Conservation (phyloP, 2,329 filamentous ascomycete species). For the Aspergillus fischeri region DNA sequence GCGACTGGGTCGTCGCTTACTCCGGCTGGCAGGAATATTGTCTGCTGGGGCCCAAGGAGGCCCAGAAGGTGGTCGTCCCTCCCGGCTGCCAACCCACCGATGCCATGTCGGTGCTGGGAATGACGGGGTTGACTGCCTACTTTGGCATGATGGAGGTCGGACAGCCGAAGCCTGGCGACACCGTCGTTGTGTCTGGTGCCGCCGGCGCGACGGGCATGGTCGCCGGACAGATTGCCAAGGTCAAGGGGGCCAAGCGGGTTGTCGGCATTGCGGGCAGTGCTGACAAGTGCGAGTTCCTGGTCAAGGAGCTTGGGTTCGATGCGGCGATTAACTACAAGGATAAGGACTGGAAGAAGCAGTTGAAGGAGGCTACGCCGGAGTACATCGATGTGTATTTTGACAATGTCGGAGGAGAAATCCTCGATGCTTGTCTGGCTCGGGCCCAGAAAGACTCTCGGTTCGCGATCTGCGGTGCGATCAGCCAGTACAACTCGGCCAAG, state of each 20-base stretch:
- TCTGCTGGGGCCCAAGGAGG: conserved; percentile 52
- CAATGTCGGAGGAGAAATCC: conserved; percentile 68
- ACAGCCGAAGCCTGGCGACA: conserved; percentile 63
- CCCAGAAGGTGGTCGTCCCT: conserved; percentile 44
- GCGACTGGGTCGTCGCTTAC: conserved; percentile 50
- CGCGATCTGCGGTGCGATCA: conserved; percentile 68
- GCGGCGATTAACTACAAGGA: conserved; percentile 67
- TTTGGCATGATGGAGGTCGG: conserved; percentile 69
- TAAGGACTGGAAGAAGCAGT: conserved; percentile 55
- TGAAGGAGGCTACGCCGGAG: conserved; percentile 56
- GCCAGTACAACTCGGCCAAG: conserved; percentile 60
- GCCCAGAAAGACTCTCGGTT: conserved; percentile 62
- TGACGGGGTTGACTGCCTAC: conserved; percentile 71
- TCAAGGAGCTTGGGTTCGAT: conserved; percentile 62
- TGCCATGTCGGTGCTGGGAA: conserved; percentile 58
- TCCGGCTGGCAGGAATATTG: conserved; percentile 66
- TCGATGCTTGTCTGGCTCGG: conserved; percentile 61
- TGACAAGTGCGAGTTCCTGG: conserved; percentile 65
- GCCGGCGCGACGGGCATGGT: conserved; percentile 75
- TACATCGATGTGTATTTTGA: conserved; percentile 69
- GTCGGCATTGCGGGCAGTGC: conserved; percentile 63
- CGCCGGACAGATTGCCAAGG: conserved; percentile 72
- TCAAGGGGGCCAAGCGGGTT: conserved; percentile 60
- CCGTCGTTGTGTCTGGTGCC: conserved; percentile 72
- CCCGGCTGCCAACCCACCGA: conserved; percentile 53